Evolutionary conservation across 2,329 filamentous ascomycete species (phyloP), one percentile per base, ranked within the genome.

Genomic region (Coleophoma cylindrospora): DNA sequence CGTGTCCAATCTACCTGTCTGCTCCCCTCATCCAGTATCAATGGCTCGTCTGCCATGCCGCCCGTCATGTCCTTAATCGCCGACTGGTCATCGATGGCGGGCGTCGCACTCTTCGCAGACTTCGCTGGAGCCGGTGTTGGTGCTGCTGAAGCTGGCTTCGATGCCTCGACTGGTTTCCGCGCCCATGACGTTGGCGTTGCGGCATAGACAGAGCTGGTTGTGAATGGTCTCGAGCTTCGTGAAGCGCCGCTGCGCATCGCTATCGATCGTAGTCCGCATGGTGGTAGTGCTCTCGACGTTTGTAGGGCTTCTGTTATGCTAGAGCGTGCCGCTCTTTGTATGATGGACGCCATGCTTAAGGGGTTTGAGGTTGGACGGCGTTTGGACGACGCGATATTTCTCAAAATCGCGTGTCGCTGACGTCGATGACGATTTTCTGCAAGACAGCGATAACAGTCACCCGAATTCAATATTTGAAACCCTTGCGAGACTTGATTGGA

Each of bases 61-160:
- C 66, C 65, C 17, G 73, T 75, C 19, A 81, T 68, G 41, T 69
- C 63, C 37, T 60, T 53, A 52, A 66, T 61, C 14, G 63, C 57
- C 5, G 63, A 63, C 54, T 63, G 57, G 49, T 59, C 57, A 52
- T 60, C 63, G 17, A 89, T 77, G 14, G 82, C 76, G 10, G 12
- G 89, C 89, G 67, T 92, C 84, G 74, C 86, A 96, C 13, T 89
- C 95, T 45, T 79, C 83, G 17, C 91, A 96, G 76, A 95, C 86
- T 53, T 34, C 46, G 32, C 14, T 27, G 50, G 49, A 47, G 45
- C 56, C 48, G 45, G 50, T 58, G 48, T 44, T 54, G 49, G 58
- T 43, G 34, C 55, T 52, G 34, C 50, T 47, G 60, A 37, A 43
- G 49, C 40, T 47, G 49, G 48, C 40, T 59, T 54, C 9, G 52